Conservation (phyloP, 306 rosid species). For the Oemleria cerasiformis region DNA sequence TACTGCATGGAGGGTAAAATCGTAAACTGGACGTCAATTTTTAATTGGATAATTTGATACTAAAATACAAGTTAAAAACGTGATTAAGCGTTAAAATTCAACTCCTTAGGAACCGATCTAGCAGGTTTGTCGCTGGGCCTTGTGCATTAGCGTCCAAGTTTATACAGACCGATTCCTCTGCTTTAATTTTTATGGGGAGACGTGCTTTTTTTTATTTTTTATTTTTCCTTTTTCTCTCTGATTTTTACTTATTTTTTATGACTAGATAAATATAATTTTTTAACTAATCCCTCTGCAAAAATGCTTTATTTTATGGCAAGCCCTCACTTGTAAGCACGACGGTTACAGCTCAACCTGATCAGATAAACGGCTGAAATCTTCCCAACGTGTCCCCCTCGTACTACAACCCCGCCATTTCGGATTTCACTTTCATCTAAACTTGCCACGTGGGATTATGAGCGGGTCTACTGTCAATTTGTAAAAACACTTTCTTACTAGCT, state of each 20-base stretch:
- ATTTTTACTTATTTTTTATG: constrained; percentile 1
- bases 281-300: constrained; percentile 16
- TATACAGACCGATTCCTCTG: constrained; percentile 35
- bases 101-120: constrained; percentile 41
- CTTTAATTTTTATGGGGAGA: constrained; percentile 28
- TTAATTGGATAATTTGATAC: not conserved
- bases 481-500: not conserved
- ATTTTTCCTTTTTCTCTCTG: not conserved
- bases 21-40: not conserved
- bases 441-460: constrained; percentile 25
- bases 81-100: constrained; percentile 29
- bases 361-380: constrained; percentile 23
- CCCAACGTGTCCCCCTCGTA: constrained; percentile 30
- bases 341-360: constrained; percentile 29
- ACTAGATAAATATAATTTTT: constrained; percentile 2
- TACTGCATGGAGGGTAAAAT: not conserved
- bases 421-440: constrained; percentile 27
- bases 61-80: constrained; percentile 6
- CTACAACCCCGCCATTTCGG: constrained; percentile 8
- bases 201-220: constrained; percentile 9
- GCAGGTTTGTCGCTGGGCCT: constrained; percentile 50
- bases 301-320: constrained; percentile 17
- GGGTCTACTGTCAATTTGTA: constrained; percentile 10
- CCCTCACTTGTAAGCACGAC: constrained; percentile 34
- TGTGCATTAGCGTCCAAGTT: constrained; percentile 41